Evolutionary conservation across 2,329 filamentous ascomycete species (phyloP).

Genomic region (Pyrenochaeta sp.): DNA sequence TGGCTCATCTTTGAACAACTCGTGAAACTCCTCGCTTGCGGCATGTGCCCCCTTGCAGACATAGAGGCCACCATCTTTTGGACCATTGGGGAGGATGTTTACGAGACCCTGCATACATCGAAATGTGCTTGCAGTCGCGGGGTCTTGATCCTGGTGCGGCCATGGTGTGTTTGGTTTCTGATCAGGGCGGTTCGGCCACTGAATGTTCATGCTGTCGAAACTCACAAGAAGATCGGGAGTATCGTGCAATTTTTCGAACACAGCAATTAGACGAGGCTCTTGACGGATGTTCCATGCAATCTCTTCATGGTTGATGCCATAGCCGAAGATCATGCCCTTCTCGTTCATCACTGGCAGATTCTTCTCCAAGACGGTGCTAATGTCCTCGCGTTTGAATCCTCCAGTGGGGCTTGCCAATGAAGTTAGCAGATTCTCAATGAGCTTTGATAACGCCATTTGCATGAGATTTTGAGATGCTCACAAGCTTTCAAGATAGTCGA

Average conservation of each 20-base stretch:
- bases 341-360: conserved; percentile 49
- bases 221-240: conserved; percentile 38
- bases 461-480: too few relatives aligned
- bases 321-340: conserved; percentile 50
- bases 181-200: conserved; percentile 50
- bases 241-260: conserved; percentile 55
- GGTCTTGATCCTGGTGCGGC: conserved; percentile 57
- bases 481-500: conserved; percentile 43
- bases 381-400: conserved; percentile 41
- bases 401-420: too few relatives aligned
- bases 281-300: conserved; percentile 54
- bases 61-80: background rate
- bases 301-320: conserved; percentile 52
- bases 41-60: too few relatives aligned
- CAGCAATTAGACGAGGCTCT: conserved; percentile 51
- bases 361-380: conserved; percentile 53
- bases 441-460: too few relatives aligned
- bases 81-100: conserved; percentile 49
- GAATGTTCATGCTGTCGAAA: conserved; percentile 52
- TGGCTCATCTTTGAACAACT: conserved; percentile 31
- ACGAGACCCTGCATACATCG: conserved; percentile 54
- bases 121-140: conserved; percentile 44
- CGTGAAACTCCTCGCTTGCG: too few relatives aligned
- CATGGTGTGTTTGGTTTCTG: conserved; percentile 43
- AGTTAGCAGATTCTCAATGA: too few relatives aligned